phyloP scores from a whole-genome alignment of 306 rosid species.

The Prunus armeniaca region DNA sequence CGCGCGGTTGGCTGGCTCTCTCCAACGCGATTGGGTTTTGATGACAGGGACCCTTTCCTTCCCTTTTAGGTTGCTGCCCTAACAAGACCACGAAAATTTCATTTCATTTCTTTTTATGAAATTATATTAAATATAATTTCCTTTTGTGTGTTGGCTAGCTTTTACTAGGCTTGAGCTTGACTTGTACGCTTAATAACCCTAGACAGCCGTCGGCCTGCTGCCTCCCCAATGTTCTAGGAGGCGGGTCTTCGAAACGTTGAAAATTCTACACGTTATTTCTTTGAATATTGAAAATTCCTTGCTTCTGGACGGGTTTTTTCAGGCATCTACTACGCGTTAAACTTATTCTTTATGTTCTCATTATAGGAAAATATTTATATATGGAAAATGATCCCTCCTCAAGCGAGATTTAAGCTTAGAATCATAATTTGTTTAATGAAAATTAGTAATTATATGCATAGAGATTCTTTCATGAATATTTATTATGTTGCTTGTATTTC shows the following conservation, averaged over 20 bases:
- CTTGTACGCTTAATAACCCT: neutral
- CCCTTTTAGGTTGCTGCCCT: neutral
- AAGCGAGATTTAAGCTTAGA: neutral
- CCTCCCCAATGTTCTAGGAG: neutral
- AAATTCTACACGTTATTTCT: neutral
- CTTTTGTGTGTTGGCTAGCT: neutral
- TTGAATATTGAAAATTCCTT: neutral
- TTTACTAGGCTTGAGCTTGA: neutral
- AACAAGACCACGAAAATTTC: too few relatives aligned
- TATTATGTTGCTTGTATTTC: too few relatives aligned
- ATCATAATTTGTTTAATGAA: too few relatives aligned
- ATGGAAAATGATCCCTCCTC: neutral
- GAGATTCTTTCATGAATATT: too few relatives aligned
- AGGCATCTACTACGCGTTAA: neutral
- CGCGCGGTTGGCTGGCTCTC: neutral
- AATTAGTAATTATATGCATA: too few relatives aligned
- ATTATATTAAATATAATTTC: too few relatives aligned
- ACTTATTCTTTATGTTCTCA: neutral
- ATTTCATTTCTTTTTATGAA: too few relatives aligned
- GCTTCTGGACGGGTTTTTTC: neutral
- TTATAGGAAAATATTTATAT: neutral
- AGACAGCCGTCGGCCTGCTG: neutral
- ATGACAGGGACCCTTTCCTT: neutral
- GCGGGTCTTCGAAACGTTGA: neutral
- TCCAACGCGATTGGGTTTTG: constrained; percentile 6